Percentiles rank a stretch among this genome's conserved stretches.
Evolutionary conservation across 1,284 basidiomycete species (phyloP).

Genomic region (Amylostereum chailletii): DNA sequence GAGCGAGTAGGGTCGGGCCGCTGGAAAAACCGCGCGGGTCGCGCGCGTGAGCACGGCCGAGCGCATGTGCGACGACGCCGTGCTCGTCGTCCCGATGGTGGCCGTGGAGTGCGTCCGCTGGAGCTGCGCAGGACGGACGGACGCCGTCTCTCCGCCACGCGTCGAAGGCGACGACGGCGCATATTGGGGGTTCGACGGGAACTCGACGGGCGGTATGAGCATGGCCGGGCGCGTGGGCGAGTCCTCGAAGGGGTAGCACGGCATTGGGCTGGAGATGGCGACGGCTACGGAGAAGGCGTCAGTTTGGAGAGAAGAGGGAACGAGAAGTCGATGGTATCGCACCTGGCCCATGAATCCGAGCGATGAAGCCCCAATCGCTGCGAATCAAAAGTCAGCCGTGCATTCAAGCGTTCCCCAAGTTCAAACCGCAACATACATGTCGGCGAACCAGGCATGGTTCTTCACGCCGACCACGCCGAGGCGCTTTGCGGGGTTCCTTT

Average conservation of each 20-base stretch:
- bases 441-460: conserved; percentile 7
- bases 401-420: not conserved
- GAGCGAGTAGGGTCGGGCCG: conserved; percentile 1
- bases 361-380: not conserved
- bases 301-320: not conserved
- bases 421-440: conserved; percentile 7
- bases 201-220: not conserved
- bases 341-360: not conserved
- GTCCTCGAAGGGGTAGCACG: too few relatives aligned
- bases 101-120: not conserved
- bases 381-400: not conserved
- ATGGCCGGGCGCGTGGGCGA: too few relatives aligned
- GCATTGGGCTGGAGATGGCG: too few relatives aligned
- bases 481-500: conserved; percentile 12
- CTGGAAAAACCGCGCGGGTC: not conserved
- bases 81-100: not conserved
- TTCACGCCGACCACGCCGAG: conserved; percentile 6
- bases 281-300: not conserved
- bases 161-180: not conserved
- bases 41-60: conserved; percentile 1
- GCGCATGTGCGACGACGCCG: not conserved
- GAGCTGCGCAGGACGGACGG: not conserved
- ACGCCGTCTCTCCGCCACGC: too few relatives aligned
- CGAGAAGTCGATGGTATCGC: not conserved
- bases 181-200: not conserved